phyloP scores from a whole-genome alignment of 805 yeast species.

The Candida krabiensis region DNA sequence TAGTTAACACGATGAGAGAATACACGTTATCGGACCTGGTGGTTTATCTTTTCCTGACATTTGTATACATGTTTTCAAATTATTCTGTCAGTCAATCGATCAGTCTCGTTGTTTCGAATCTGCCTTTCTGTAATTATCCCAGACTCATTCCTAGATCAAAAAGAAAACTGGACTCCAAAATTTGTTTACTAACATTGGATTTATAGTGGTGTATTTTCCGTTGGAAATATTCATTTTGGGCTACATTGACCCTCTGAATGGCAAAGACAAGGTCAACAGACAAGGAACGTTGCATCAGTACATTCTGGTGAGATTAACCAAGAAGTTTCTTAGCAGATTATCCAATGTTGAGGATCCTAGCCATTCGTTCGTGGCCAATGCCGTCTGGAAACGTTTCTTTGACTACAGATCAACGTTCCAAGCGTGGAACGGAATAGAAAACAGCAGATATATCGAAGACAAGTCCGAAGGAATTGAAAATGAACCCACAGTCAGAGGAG shows the following conservation, averaged over 20 bases:
- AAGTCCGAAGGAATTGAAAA: not conserved
- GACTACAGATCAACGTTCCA: slow-evolving; percentile 33
- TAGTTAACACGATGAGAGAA: slow-evolving; percentile 28
- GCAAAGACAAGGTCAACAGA: slow-evolving; percentile 28
- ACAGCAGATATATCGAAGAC: slow-evolving; percentile 25
- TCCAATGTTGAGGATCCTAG: slow-evolving; percentile 19
- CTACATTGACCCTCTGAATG: slow-evolving; percentile 31
- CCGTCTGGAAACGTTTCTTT: slow-evolving; percentile 33
- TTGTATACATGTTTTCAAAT: slow-evolving; percentile 26
- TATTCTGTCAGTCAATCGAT: slow-evolving; percentile 21
- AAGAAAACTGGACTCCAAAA: not conserved
- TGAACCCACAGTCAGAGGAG: slow-evolving; percentile 13
- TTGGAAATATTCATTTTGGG: slow-evolving; percentile 28
- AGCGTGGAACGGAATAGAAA: slow-evolving; percentile 36
- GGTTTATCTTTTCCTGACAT: slow-evolving; percentile 23
- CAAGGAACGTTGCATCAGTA: slow-evolving; percentile 32
- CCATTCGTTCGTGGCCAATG: slow-evolving; percentile 29
- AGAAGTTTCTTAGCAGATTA: slow-evolving; percentile 20
- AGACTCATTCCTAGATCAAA: not conserved
- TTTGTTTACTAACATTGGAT: slow-evolving; percentile 5
- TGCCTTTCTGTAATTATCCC: slow-evolving; percentile 20
- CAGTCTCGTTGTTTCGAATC: slow-evolving; percentile 17
- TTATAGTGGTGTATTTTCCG: slow-evolving; percentile 21
- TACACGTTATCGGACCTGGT: slow-evolving; percentile 29
- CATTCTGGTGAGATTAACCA: slow-evolving; percentile 19